Base-by-base conservation (phyloP, 2,329 filamentous ascomycete species). In the Blastomyces parvus region DNA sequence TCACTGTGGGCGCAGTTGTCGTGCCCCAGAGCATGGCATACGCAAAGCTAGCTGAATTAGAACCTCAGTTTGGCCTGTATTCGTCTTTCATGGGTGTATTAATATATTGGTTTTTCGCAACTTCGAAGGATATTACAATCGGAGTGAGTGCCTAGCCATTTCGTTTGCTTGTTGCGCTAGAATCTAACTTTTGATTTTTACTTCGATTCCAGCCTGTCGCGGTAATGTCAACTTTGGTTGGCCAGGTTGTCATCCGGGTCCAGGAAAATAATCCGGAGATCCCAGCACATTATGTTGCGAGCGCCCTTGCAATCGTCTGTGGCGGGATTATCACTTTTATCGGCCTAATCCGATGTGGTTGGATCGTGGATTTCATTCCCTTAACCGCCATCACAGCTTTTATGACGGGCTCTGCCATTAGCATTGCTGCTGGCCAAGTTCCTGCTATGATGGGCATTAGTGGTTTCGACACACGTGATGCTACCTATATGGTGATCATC, bases 21-120 rank as follows among this genome's bases (percentile, higher is more conserved):
- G 90, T 97, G n/a, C 93, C 93, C 6, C 93, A 97, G 74, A 88
- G 91, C 66, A 97, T 97, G 93, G 92, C 93, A 0, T 97, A 97
- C 76, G 92, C 93, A 38, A 81, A 87, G 65, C 82, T 97, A 33
- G 93, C 93, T 55, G 83, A 87, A 65, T 82, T 97, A n/a, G 82
- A 85, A 0, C 84, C 88, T 6, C 83, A 97, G 72, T 97, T 87
- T 71, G 93, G 93, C 61, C 83, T 97, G 0, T 96, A 96, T 77
- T 94, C 93, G 0, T 97, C 93, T 0, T 97, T 99, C 73, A 94
- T 97, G 83, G 94, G 93, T 60, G 92, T 96, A 19, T 75, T 96
- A 66, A 82, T 96, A 65, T 99, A 99, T 77, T 97, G 93, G 93
- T 89, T 97, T 73, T 97, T 97, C 72, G 94, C 92, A 42, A 99